Percentiles rank a stretch among this genome's conserved stretches.
These are phyloP conservation scores for Begonia peltatifolia DNA, from an alignment of 306 rosid species.

Conservation along the genomic window DNA sequence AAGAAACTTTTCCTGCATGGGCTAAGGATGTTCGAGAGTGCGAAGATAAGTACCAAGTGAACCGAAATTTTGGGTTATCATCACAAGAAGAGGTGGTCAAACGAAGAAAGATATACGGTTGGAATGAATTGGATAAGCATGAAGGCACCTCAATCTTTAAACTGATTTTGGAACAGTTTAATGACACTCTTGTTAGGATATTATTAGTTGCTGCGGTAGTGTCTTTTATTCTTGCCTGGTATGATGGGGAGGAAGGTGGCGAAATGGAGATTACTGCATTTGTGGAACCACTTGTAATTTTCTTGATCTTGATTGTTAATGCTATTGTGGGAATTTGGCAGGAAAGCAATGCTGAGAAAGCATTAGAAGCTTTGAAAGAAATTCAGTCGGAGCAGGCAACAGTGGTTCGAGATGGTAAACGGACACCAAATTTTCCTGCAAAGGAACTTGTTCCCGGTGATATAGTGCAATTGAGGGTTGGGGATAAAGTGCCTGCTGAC, in stretches of 20 bases:
- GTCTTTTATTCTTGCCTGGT: slow-evolving; percentile 80
- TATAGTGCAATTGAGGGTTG: slow-evolving; percentile 32
- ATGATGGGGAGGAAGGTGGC: slow-evolving; percentile 52
- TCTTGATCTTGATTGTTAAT: slow-evolving; percentile 35
- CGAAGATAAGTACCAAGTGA: slow-evolving; percentile 47
- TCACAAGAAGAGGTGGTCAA: slow-evolving; percentile 35
- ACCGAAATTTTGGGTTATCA: slow-evolving; percentile 24
- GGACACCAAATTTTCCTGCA: slow-evolving; percentile 32
- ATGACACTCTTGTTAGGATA: slow-evolving; percentile 77
- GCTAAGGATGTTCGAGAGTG: slow-evolving; percentile 51
- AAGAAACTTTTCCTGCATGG: slow-evolving; percentile 47
- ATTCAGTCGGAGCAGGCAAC: slow-evolving; percentile 79
- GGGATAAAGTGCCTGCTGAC: slow-evolving; percentile 40
- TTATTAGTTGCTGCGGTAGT: slow-evolving; percentile 73
- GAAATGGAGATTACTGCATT: slow-evolving; percentile 38
- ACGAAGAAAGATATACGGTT: slow-evolving; percentile 41
- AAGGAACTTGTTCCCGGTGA: slow-evolving; percentile 81
- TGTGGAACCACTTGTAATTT: slow-evolving; percentile 40
- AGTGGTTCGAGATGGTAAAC: slow-evolving; percentile 36
- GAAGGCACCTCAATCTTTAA: slow-evolving; percentile 64
- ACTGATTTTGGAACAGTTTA: slow-evolving; percentile 64
- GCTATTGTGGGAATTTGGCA: slow-evolving; percentile 90
- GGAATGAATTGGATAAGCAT: slow-evolving; percentile 72
- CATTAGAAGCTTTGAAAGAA: slow-evolving; percentile 80
- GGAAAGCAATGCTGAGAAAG: slow-evolving; percentile 91